Percentiles rank a stretch among this genome's conserved stretches.
Evolutionary conservation across 2,329 filamentous ascomycete species (phyloP).

Genomic region (Sporothrix pallida): DNA sequence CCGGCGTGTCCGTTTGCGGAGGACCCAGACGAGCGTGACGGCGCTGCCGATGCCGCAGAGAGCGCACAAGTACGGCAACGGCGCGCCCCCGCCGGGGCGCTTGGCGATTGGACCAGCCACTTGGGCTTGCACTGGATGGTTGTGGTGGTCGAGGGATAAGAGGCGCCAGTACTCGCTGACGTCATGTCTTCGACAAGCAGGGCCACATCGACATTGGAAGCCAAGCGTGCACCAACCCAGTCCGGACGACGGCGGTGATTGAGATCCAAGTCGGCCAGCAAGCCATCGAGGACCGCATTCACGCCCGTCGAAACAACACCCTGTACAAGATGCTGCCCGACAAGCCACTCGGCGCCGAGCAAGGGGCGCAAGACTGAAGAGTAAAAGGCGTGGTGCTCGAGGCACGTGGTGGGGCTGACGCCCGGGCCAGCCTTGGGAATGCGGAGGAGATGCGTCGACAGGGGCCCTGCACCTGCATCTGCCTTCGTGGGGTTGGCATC

Average conservation of each 20-base stretch:
- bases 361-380: conserved; percentile 59
- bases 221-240: conserved; percentile 58
- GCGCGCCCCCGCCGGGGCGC: conserved; percentile 65
- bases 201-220: conserved; percentile 64
- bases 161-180: conserved; percentile 39
- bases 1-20: background rate
- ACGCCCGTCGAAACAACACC: conserved; percentile 51
- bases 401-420: conserved; percentile 49
- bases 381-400: conserved; percentile 55
- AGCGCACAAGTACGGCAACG: conserved; percentile 78
- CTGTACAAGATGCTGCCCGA: conserved; percentile 60
- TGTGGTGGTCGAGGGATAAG: conserved; percentile 32
- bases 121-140: conserved; percentile 83
- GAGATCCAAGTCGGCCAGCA: conserved; percentile 52
- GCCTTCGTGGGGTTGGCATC: conserved; percentile 18
- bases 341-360: conserved; percentile 59
- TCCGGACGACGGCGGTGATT: conserved; percentile 45
- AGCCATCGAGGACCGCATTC: conserved; percentile 57
- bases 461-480: conserved; percentile 20
- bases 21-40: background rate
- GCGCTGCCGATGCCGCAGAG: conserved; percentile 42
- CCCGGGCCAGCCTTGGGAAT: conserved; percentile 55
- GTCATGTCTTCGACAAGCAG: conserved; percentile 79
- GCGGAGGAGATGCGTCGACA: conserved; percentile 37
- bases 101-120: conserved; percentile 78